These are phyloP conservation scores for Penicillium sp. DNA, from an alignment of 2,329 filamentous ascomycete species.

Conservation along the genomic window DNA sequence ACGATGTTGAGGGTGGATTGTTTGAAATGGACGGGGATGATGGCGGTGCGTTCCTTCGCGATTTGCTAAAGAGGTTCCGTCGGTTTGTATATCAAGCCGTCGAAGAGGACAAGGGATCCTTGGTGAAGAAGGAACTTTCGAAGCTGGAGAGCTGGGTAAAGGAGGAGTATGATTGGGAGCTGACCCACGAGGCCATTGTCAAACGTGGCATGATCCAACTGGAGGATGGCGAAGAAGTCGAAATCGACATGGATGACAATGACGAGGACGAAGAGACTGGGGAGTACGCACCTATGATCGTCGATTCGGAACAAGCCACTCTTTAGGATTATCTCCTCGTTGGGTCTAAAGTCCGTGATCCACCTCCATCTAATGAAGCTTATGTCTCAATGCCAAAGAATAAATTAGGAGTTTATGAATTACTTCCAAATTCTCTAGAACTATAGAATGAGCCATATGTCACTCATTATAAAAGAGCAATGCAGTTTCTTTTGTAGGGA, in stretches of 20 bases:
- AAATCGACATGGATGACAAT: conserved; percentile 59
- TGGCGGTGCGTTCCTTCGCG: conserved; percentile 53
- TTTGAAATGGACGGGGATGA: conserved; percentile 58
- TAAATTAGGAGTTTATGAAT: too few species aligned
- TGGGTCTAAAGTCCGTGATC: background rate
- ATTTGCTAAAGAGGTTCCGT: conserved; percentile 55
- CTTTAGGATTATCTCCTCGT: background rate
- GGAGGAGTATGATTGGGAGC: conserved; percentile 58
- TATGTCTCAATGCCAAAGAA: too few species aligned
- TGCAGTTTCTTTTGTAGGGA: background rate
- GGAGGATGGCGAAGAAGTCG: conserved; percentile 64
- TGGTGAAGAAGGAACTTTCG: conserved; percentile 54
- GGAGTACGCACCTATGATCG: conserved; percentile 63
- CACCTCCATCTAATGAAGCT: too few species aligned
- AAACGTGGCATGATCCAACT: conserved; percentile 59
- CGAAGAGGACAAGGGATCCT: conserved; percentile 30
- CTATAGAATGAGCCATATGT: too few species aligned
- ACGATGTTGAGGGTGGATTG: conserved; percentile 60
- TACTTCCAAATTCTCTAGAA: too few species aligned
- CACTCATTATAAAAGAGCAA: background rate
- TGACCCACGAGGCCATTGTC: conserved; percentile 53
- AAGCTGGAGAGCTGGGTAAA: conserved; percentile 57
- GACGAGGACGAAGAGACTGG: conserved; percentile 65
- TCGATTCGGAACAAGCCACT: conserved; percentile 45
- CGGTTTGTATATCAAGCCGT: conserved; percentile 51